A percentile compares a stretch with the other conserved stretches of the same genome.
Conservation (phyloP, 768 basidiomycete species). For the Crassisporium funariophilum region DNA sequence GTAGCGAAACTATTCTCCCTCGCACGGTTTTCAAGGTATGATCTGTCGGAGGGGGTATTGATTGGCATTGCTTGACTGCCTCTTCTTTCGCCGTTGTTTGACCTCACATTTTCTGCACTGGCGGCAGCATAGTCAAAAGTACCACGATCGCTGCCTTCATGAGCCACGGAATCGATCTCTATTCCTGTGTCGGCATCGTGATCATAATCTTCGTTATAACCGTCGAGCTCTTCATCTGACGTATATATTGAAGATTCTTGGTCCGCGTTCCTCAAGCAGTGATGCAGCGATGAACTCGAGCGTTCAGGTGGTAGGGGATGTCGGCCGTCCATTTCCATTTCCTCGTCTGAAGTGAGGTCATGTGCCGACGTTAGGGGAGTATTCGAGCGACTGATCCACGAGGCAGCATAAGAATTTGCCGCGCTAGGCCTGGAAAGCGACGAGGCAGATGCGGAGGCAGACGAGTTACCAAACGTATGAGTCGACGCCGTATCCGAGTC, state of each 20-base stretch:
- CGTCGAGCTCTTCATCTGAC: conserved; percentile 31
- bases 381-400: conserved; percentile 30
- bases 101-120: conserved; percentile 20
- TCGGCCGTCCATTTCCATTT: conserved; percentile 34
- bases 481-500: conserved; percentile 47
- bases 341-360: conserved; percentile 38
- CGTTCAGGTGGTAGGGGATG: conserved; percentile 32
- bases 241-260: conserved; percentile 25
- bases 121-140: conserved; percentile 20
- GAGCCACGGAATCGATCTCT: conserved; percentile 41
- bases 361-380: conserved; percentile 37
- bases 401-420: conserved; percentile 23
- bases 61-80: conserved; percentile 68
- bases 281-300: not conserved
- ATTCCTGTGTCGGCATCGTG: conserved; percentile 45
- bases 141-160: conserved; percentile 34
- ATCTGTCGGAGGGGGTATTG: conserved; percentile 27
- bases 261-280: conserved; percentile 5
- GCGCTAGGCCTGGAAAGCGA: conserved; percentile 40
- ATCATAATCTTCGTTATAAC: conserved; percentile 44
- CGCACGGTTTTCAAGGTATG: conserved; percentile 36
- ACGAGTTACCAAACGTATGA: conserved; percentile 51
- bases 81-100: conserved; percentile 33
- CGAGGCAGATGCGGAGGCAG: conserved; percentile 46
- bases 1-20: conserved; percentile 62